Percentiles rank a stretch among this genome's conserved stretches.
phyloP scores from a whole-genome alignment of 2,329 filamentous ascomycete genomes.

The Aureobasidium sp. region DNA sequence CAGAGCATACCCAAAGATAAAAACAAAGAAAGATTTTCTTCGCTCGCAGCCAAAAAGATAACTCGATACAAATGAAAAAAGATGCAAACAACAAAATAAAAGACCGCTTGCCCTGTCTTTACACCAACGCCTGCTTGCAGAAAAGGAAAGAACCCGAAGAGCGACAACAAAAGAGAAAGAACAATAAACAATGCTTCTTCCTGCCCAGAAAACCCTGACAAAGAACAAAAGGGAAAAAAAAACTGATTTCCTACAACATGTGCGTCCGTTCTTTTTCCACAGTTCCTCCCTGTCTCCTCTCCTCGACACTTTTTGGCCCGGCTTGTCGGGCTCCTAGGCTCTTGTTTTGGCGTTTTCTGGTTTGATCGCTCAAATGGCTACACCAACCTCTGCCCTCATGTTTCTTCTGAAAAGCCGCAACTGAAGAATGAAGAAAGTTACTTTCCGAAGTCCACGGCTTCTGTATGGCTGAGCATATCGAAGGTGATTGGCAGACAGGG shows the following conservation, averaged over 20 bases:
- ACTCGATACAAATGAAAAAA: background rate
- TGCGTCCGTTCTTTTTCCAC: background rate
- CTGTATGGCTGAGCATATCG: background rate
- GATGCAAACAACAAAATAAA: background rate
- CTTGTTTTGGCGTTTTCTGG: background rate
- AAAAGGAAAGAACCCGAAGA: background rate
- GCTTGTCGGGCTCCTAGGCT: background rate
- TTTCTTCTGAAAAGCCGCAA: no score
- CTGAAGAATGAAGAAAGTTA: no score
- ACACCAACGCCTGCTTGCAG: slow-evolving; percentile 8
- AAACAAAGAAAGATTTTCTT: background rate
- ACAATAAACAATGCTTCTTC: background rate
- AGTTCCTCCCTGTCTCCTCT: background rate
- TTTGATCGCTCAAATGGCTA: background rate
- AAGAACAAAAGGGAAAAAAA: background rate
- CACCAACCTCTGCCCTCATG: background rate
- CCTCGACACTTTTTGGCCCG: background rate
- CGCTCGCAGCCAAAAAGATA: background rate
- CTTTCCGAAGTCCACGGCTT: no score
- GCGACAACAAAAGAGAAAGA: background rate
- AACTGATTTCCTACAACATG: background rate
- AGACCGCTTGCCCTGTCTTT: slow-evolving; percentile 1
- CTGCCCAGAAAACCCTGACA: no score
- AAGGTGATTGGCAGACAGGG: background rate
- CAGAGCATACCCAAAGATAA: background rate